Base-by-base conservation (phyloP, 2,329 filamentous ascomycete species). In the Chaetomium strumarium region DNA sequence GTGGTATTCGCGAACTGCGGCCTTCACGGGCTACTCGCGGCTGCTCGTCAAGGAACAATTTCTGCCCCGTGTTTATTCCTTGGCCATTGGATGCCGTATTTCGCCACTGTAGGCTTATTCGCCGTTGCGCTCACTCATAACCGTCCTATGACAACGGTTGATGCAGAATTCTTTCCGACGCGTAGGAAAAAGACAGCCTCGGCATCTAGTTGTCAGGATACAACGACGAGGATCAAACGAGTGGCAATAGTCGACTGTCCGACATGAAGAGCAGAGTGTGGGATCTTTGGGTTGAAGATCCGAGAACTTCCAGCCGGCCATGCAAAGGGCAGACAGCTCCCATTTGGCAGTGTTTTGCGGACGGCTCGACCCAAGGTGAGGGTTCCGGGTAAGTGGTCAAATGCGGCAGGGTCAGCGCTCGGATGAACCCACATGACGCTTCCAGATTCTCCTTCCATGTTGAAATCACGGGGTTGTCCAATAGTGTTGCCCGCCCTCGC, bases 371-470 rank as follows among this genome's bases (percentile, higher is more conserved):
- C 20, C 44, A 30, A 46, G 37, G 14, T 19, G 17, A 40, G 24
- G 34, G 43, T 42, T 42, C 49, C 49, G 44, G 49, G 38, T 30
- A 31, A n/a, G 33, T 51, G 49, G 43, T 40, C 49, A 36, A 42
- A 51, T 51, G 49, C 42, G 37, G 42, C 36, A 36, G 20, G 17
- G 49, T 34, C 36, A n/a, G 12, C 19, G 19, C 12, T 20, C 36
- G 37, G 49, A 45, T 46, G 43, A 45, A 41, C 40, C 49, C 49
- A 52, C 49, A 43, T 52, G 43, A 14, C 9, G 31, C 42, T 29
- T 51, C 42, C 36, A 51, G 49, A 36, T 40, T 46, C 49, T 30
- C 37, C 42, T 45, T 34, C 40, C 40, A n/a, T 46, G 42, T 36
- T 42, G 49, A 14, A 5, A 39, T 36, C 19, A 33, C n/a, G 19